Evolutionary conservation across 768 basidiomycete genomes (phyloP), one percentile per base, ranked within the genome.

Genomic region (Hygrocybe punicea): DNA sequence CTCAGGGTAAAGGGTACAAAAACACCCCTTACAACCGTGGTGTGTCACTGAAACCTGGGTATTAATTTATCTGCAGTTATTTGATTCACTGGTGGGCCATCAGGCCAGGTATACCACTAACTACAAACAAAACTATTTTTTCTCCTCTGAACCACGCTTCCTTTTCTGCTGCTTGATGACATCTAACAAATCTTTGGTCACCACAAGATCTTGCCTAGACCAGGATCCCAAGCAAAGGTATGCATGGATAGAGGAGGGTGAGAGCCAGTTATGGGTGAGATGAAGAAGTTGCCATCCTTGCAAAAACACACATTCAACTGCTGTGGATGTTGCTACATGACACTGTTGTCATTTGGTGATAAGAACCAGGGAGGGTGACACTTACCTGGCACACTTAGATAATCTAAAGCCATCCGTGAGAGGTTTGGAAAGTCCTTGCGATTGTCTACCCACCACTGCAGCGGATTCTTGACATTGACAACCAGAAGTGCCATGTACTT

Each of bases 381-480:
- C 61, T 17, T 52, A 71, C 69, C 66, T 2, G 67, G 71, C 35
- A 74, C 67, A 14, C 51, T 61, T 0, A 71, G 60, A 40, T 74
- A 73, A 45, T 75, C 68, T 0, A 70, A 49, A 6, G 69, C 74
- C 73, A 76, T 74, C 0, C 64, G 55, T 0, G 66, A 69, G 0
- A 75, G 67, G 5, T 48, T 42, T 3, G 72, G 73, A 59, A 63
- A 75, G 1, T 57, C 53, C 3, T 56, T 3, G 16, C 56, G 56
- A 3, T 55, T 46, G 4, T 66, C 57, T 8, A 35, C 19, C 74
- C 75, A 75, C 73, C 72, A 75, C 7, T 14, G 10, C 35, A 75
- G 55, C 3, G 63, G 24, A 39, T 74, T 58, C 2, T 36, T 50
- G 14, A 67, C 62, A 42, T 58, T 13, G 45, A 72, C 69, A 36